Conservation (phyloP, 306 rosid species). For the Vigna hirtella region DNA sequence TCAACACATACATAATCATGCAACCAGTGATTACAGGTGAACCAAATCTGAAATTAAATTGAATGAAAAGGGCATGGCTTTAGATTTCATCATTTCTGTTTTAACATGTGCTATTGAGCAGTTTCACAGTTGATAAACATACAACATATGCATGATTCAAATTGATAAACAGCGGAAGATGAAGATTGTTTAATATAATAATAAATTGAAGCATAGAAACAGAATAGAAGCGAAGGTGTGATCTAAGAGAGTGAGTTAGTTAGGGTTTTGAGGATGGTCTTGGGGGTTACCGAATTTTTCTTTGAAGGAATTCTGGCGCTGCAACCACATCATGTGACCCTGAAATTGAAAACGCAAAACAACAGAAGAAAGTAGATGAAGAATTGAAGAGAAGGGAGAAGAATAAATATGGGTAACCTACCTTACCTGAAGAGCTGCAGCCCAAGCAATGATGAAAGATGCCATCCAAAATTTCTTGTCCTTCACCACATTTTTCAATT, state of each 20-base stretch:
- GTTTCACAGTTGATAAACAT: not conserved
- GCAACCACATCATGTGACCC: slow-evolving; percentile 92
- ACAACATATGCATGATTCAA: not conserved
- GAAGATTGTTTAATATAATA: no score
- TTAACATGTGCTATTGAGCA: no score
- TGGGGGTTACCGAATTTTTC: slow-evolving; percentile 61
- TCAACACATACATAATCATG: not conserved
- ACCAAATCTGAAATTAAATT: no score
- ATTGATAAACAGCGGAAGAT: not conserved
- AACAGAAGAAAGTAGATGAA: no score
- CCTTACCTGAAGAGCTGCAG: slow-evolving; percentile 67
- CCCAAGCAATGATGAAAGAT: slow-evolving; percentile 76
- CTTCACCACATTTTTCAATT: slow-evolving; percentile 61
- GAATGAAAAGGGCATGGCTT: no score
- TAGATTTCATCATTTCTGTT: no score
- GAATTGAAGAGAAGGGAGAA: not conserved
- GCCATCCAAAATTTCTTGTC: slow-evolving; percentile 86
- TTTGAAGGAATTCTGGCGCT: slow-evolving; percentile 82
- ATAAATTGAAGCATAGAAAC: no score
- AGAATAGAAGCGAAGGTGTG: no score
- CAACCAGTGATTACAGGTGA: no score
- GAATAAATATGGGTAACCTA: not conserved
- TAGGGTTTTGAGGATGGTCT: slow-evolving; percentile 11
- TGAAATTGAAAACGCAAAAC: not conserved
- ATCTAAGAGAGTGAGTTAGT: not conserved